Evolutionary conservation across 1,284 basidiomycete genomes (phyloP).

Genomic region (Meripilus lineatus): DNA sequence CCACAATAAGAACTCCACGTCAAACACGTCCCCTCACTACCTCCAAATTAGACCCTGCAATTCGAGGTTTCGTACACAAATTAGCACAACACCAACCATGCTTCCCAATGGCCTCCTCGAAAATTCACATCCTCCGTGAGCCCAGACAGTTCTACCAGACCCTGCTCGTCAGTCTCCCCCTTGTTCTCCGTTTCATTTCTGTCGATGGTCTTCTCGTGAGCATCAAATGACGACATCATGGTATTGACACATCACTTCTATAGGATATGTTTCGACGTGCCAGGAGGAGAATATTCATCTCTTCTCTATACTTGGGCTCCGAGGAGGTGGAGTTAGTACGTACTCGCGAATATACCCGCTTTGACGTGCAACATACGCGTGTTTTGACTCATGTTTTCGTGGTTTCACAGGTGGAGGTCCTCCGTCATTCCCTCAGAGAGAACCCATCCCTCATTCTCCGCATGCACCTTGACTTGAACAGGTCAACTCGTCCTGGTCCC

Average conservation of each 20-base stretch:
- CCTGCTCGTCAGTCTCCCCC: conserved; percentile 36
- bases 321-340: conserved; percentile 31
- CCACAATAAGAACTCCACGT: no score
- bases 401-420: conserved; percentile 58
- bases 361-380: background rate
- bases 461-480: conserved; percentile 84
- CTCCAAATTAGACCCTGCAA: conserved; percentile 19
- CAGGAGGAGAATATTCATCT: conserved; percentile 76
- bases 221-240: background rate
- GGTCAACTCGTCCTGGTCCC: conserved; percentile 82
- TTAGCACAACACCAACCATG: conserved; percentile 34
- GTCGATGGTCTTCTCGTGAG: background rate
- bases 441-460: conserved; percentile 67
- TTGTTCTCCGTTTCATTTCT: no score
- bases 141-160: conserved; percentile 35
- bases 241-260: no score
- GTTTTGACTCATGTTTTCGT: no score
- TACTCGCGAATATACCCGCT: conserved; percentile 5
- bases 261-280: conserved; percentile 76
- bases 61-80: conserved; percentile 22
- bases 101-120: conserved; percentile 28
- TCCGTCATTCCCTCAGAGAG: conserved; percentile 53
- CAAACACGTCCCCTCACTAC: conserved; percentile 12
- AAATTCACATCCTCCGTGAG: conserved; percentile 32
- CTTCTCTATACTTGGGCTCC: conserved; percentile 48